Evolutionary conservation across 2,329 filamentous ascomycete species (phyloP).

Genomic region (Delphinella strobiligena): DNA sequence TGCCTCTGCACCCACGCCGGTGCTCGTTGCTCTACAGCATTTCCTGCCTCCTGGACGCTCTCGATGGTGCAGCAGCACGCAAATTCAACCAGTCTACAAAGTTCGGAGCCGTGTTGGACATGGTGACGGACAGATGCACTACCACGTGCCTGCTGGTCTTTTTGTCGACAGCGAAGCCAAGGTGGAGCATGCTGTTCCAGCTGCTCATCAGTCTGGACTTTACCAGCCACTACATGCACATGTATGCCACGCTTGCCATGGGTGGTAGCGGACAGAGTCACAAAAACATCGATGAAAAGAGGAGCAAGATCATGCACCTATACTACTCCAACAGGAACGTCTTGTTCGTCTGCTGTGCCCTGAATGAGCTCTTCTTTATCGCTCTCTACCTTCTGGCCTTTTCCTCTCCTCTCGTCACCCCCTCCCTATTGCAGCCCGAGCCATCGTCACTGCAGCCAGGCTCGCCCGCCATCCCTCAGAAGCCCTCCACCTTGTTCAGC

Average conservation of each 20-base stretch:
- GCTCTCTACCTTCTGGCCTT: constrained; percentile 96
- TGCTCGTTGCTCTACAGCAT: constrained; percentile 86
- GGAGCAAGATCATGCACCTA: constrained; percentile 81
- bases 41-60: constrained; percentile 87
- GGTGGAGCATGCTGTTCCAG: constrained; percentile 92
- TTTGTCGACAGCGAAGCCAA: constrained; percentile 83
- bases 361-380: constrained; percentile 98
- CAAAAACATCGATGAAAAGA: constrained; percentile 81
- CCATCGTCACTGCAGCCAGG: constrained; percentile 45
- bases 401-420: constrained; percentile 78
- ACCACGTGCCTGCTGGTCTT: constrained; percentile 93
- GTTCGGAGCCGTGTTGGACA: constrained; percentile 94
- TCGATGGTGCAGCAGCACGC: constrained; percentile 88
- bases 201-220: constrained; percentile 83
- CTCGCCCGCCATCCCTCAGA: constrained; percentile 47
- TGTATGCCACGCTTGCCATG: constrained; percentile 91
- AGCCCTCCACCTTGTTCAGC: constrained; percentile 64
- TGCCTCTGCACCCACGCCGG: constrained; percentile 95
- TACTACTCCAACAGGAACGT: constrained; percentile 98
- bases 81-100: constrained; percentile 81
- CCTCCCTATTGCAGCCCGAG: constrained; percentile 58
- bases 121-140: constrained; percentile 97
- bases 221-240: constrained; percentile 96
- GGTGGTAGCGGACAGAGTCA: constrained; percentile 69
- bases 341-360: constrained; percentile 75